phyloP scores from a whole-genome alignment of 352 stramenopile genomes.

The Pythium pectinolyticum region DNA sequence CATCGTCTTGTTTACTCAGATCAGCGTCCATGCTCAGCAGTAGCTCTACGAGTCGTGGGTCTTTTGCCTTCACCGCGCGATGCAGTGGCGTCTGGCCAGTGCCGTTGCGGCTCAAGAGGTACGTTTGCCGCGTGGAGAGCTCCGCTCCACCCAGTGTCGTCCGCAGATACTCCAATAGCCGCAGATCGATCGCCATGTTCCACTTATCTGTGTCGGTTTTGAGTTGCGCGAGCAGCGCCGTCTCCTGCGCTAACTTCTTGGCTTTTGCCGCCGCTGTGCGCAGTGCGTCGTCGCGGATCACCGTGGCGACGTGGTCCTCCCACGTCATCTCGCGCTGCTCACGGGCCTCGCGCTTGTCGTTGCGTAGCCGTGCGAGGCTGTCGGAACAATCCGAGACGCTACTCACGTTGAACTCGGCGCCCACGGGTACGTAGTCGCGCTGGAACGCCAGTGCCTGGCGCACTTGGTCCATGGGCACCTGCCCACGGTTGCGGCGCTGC shows the following conservation, averaged over 20 bases:
- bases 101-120: conserved; percentile 44
- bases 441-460: conserved; percentile 44
- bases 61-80: conserved; percentile 44
- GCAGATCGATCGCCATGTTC: conserved; percentile 70
- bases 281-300: conserved; percentile 29
- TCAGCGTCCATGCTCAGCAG: conserved; percentile 40
- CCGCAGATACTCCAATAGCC: conserved; percentile 41
- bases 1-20: conserved; percentile 36
- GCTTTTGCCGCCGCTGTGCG: conserved; percentile 23
- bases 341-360: conserved; percentile 48
- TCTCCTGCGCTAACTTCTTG: conserved; percentile 58
- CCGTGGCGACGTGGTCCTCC: conserved; percentile 53
- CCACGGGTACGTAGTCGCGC: conserved; percentile 38
- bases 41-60: conserved; percentile 41
- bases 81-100: conserved; percentile 58
- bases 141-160: conserved; percentile 33
- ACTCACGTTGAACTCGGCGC: conserved; percentile 38
- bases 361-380: conserved; percentile 40
- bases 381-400: conserved; percentile 55
- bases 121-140: conserved; percentile 23
- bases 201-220: conserved; percentile 60
- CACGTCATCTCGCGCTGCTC: conserved; percentile 66
- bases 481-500: conserved; percentile 44
- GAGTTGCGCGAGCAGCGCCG: conserved; percentile 49
- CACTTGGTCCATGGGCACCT: conserved; percentile 47